Evolutionary conservation across 2,329 filamentous ascomycete genomes (phyloP), one percentile per base, ranked within the genome.

Genomic region (Uncinocarpus reesii): DNA sequence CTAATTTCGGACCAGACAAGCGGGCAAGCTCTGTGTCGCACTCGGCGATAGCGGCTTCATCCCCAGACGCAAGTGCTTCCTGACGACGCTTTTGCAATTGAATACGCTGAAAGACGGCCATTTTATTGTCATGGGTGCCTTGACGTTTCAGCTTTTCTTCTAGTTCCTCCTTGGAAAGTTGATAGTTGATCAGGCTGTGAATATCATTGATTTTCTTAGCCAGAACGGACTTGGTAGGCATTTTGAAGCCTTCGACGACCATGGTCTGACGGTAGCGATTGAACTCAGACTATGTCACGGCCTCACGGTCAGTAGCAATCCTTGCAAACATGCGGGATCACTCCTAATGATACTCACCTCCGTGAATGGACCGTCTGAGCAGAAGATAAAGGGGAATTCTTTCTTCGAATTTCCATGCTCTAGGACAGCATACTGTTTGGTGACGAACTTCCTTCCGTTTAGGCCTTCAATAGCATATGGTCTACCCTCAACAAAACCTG

Each of bases 381-480:
- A 89, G 53, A 83, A 83, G 53, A 92, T 83, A 65, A 96, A 95
- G 3, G 89, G 88, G 69, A 88, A 95, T 29, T 89, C 81, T 62
- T 83, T 84, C 60, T 87, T 78, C 0, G 84, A 76, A 58, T 89
- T 88, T 38, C 92, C 92, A 62, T 94, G 84, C 6, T 86, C 81
- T 35, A 86, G 81, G 47, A 82, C 72, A 26, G 86, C 79, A 62
- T 96, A 95, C 63, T 89, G 83, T 52, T 94, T 87, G 0, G 88
- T 94, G 26, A 85, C 78, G 58, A 95, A 84, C 2, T 74, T 74
- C 53, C 87, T 84, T 31, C 86, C 85, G 51, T 84, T 84, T 2
- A 78, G 65, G 32, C 76, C 83, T 54, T 83, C 80, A 61, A 96
- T 80, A 1, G 86, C 83, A 65, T 96, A 98, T 0, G 88, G 84